These are phyloP conservation scores for Pseudonitzschia pungens DNA, from an alignment of 108 stramenopile genomes.

Conservation along the genomic window DNA sequence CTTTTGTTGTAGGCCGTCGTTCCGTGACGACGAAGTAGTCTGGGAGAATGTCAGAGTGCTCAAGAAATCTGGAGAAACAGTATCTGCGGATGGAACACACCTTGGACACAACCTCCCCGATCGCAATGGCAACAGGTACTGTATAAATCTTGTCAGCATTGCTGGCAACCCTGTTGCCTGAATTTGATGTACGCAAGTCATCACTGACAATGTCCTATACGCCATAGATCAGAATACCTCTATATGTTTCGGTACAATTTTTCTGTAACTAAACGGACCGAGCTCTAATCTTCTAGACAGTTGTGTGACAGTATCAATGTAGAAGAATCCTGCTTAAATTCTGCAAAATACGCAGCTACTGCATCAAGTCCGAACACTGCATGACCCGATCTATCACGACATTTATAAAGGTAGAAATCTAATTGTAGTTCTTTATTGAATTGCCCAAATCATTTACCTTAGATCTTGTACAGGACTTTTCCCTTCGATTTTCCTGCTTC, in stretches of 20 bases:
- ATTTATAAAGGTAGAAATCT: too few relatives aligned
- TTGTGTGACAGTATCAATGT: too few relatives aligned
- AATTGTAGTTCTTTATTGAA: background rate
- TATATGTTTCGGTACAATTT: too few relatives aligned
- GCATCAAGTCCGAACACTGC: too few relatives aligned
- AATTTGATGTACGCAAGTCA: background rate
- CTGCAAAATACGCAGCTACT: too few relatives aligned
- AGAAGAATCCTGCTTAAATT: too few relatives aligned
- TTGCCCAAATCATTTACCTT: slow-evolving; percentile 1
- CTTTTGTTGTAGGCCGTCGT: slow-evolving; percentile 42
- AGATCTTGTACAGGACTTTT: slow-evolving; percentile 71
- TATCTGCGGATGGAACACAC: slow-evolving; percentile 80
- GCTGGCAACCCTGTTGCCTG: slow-evolving; percentile 62
- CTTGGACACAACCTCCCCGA: slow-evolving; percentile 81
- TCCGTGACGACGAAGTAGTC: slow-evolving; percentile 79
- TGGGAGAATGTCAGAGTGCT: slow-evolving; percentile 90
- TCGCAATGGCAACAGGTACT: slow-evolving; percentile 81
- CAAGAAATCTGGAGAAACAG: slow-evolving; percentile 78
- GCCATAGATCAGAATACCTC: too few relatives aligned
- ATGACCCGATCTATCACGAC: too few relatives aligned
- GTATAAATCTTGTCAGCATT: slow-evolving; percentile 90
- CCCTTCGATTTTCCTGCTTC: slow-evolving; percentile 80
- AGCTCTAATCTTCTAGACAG: too few relatives aligned
- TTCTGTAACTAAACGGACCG: too few relatives aligned
- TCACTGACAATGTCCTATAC: too few relatives aligned